Base-by-base conservation (phyloP, 2,329 filamentous ascomycete species). In the Alternaria metachromatica region DNA sequence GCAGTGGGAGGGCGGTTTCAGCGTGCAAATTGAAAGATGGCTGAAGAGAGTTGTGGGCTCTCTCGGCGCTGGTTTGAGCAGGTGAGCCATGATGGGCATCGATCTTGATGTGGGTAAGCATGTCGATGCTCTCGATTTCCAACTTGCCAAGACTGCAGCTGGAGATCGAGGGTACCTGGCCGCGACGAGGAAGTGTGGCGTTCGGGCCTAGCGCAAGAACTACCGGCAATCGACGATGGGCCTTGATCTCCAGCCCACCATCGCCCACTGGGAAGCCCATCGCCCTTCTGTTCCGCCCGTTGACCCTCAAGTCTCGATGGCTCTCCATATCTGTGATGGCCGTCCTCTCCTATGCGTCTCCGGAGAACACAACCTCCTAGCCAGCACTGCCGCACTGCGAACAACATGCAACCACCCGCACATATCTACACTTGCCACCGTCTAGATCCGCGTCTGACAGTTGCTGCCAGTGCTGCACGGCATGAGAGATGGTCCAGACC, bases 81-180 rank as follows among this genome's bases (percentile, higher is more conserved):
- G 44, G 25, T 53, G 45, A 48, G 62, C 67, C 68, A 72, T 71
- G 65, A 50, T 67, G 66, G 54, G 51, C 25, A 64, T 62, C 49
- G 55, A 67, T 68, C 60, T 55, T 59, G 59, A 63, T 49, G 57
- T 45, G 43, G 41, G 46, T 33, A 58, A 46, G 26, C 60, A 25
- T 49, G 58, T 60, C 67, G 66, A 72, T 65, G 62, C 59, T 26
- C 55, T 64, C 61, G 67, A 67, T 70, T 67, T 53, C 60, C 26
- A 60, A 50, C 44, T 50, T 62, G 68, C 70, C 71, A 66, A 73
- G 67, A 56, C 28, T 23, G 11, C 55, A 21, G 56, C 20, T 53
- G 53, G 60, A 26, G 66, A 72, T 72, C 70, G 71, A 65, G 45
- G 20, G 53, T 46, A 37, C 60, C 54, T 53, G 51, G 43, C 43